Base-by-base conservation (phyloP, 148 eudicot genomes). In the Dysphania ambrosioides region DNA sequence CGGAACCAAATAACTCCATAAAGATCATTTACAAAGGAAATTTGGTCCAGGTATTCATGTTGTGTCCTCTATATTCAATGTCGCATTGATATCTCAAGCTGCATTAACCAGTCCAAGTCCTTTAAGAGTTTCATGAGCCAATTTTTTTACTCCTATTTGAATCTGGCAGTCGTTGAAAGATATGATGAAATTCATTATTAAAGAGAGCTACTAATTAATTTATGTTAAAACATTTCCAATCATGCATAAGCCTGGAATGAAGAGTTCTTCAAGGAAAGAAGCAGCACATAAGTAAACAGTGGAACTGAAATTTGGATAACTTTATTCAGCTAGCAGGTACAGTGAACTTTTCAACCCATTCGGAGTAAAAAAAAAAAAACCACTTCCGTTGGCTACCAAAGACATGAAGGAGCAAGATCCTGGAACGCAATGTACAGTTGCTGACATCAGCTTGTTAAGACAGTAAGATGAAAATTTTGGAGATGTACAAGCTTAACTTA, bases 221-320 rank as follows among this genome's bases (percentile, higher is more conserved):
- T 1, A 71, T 30, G 79, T 34, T 49, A 67, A 57, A 77, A 80
- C 72, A 79, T 75, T 84, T 74, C 58, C 82, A 67, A 65, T 77
- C 78, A 38, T 78, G 82, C 77, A 75, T 74, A 31, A 34, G 78
- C 72, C 59, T 75, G 78, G 55, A 55, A 66, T 65, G 55, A 53
- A 78, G 79, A 51, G 75, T 75, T 76, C 90, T 84, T 86, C 87
- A 85, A 82, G 82, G 81, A 83, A 81, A 86, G 47, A 81, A 84
- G 71, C 75, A 77, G 74, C 59, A 72, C 55, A 77, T 69, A 85
- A 80, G 79, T 74, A 70, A 65, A 58, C 6, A 58, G 57, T 7
- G 23, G 62, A 36, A 65, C 71, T 19, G 41, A 62, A 73, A 29
- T 64, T 62, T 16, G 64, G 66, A 59, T 15, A 55, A 68, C 34